phyloP scores from a whole-genome alignment of 345 rosid genomes.

The Lagerstroemia speciosa region DNA sequence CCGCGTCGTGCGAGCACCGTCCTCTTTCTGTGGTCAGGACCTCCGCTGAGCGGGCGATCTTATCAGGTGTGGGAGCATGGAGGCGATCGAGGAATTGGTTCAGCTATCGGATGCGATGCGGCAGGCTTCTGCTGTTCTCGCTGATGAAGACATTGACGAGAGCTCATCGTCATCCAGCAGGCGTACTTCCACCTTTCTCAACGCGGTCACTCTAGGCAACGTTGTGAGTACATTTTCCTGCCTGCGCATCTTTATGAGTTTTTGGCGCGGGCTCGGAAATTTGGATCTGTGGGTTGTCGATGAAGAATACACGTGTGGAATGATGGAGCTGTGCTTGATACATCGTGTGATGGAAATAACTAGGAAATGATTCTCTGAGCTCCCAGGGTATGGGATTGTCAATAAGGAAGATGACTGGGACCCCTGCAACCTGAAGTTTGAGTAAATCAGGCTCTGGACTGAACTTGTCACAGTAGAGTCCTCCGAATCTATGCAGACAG shows the following conservation, averaged over 20 bases:
- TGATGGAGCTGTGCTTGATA: neutral
- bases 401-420: neutral
- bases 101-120: constrained; percentile 86
- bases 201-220: constrained; percentile 79
- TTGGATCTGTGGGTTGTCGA: constrained; percentile 12
- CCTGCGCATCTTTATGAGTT: neutral
- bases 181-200: constrained; percentile 69
- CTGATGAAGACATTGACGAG: constrained; percentile 83
- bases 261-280: neutral
- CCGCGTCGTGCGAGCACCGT: neutral
- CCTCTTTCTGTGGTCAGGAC: neutral
- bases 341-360: neutral
- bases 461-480: neutral
- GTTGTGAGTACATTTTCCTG: constrained; percentile 46
- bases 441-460: neutral
- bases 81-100: constrained; percentile 82
- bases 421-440: neutral
- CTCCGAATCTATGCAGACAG: neutral
- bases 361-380: neutral
- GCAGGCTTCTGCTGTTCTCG: constrained; percentile 74
- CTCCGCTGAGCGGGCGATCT: neutral
- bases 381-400: neutral
- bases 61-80: constrained; percentile 37
- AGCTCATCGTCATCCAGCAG: constrained; percentile 36
- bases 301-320: neutral